phyloP scores from a whole-genome alignment of 768 basidiomycete species.

The Crassisporium funariophilum region DNA sequence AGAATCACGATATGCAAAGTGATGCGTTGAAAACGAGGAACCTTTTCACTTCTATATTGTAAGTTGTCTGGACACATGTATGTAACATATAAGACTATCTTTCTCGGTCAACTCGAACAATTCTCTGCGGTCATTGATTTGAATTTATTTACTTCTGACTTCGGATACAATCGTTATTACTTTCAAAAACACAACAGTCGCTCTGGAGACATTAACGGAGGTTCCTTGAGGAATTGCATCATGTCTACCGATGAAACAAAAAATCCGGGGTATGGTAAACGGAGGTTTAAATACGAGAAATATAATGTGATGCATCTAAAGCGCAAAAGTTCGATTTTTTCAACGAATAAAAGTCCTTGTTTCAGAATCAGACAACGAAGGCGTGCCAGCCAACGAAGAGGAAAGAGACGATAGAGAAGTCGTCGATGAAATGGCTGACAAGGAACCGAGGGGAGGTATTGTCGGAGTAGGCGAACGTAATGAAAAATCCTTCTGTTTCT shows the following conservation, averaged over 20 bases:
- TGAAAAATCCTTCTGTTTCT: conserved; percentile 23
- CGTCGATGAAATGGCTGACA: conserved; percentile 33
- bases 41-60: conserved; percentile 1
- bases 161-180: too few species aligned
- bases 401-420: conserved; percentile 32
- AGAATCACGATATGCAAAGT: conserved; percentile 33
- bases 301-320: too few species aligned
- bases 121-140: too few species aligned
- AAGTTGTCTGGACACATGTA: conserved; percentile 8
- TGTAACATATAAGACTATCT: too few species aligned
- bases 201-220: background rate
- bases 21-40: conserved; percentile 4
- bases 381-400: conserved; percentile 22
- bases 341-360: conserved; percentile 20
- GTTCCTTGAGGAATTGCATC: too few species aligned
- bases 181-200: background rate
- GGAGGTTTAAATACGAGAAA: too few species aligned
- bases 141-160: too few species aligned
- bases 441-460: conserved; percentile 17
- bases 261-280: conserved; percentile 7
- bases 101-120: too few species aligned
- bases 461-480: conserved; percentile 20
- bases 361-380: conserved; percentile 25
- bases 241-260: background rate
- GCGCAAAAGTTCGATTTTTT: too few species aligned